Conservation (phyloP, 139 green algal genomes). For the Chlamydomonas schloesseri region DNA sequence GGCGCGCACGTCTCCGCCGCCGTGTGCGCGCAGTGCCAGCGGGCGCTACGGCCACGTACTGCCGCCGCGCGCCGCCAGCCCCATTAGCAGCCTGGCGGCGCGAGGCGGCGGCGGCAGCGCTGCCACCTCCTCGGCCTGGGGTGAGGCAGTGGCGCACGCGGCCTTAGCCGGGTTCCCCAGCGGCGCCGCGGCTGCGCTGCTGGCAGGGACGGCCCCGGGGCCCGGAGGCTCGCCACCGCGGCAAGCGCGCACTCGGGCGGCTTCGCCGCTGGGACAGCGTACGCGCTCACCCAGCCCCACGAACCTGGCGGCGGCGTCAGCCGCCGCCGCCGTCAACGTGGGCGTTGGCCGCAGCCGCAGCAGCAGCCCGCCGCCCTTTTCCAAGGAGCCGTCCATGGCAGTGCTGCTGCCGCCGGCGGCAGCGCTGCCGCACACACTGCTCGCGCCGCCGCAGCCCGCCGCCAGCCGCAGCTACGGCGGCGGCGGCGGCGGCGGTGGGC, state of each 20-base stretch:
- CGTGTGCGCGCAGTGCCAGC: not conserved
- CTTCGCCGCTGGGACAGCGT: not conserved
- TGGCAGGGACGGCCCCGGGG: not conserved
- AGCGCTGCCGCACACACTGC: not conserved
- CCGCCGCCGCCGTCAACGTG: too few relatives aligned
- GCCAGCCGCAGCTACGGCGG: not conserved
- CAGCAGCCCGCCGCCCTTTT: too few relatives aligned
- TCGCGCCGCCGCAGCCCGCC: too few relatives aligned
- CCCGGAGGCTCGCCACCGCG: too few relatives aligned
- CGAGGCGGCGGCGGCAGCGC: not conserved
- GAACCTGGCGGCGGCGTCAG: too few relatives aligned
- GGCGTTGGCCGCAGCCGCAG: too few relatives aligned
- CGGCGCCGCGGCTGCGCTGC: too few relatives aligned
- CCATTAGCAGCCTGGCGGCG: not conserved
- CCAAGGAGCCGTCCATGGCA: not conserved
- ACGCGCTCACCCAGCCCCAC: not conserved
- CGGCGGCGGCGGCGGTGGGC: not conserved
- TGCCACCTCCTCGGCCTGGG: not conserved
- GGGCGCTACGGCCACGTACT: not conserved
- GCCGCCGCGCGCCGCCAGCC: not conserved
- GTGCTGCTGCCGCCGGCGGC: not conserved
- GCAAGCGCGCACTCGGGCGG: too few relatives aligned
- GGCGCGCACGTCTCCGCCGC: not conserved
- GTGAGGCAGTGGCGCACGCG: not conserved
- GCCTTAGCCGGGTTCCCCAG: constrained; percentile 2